Base-by-base conservation (phyloP, 345 rosid species). In the Hibiscus trionum region DNA sequence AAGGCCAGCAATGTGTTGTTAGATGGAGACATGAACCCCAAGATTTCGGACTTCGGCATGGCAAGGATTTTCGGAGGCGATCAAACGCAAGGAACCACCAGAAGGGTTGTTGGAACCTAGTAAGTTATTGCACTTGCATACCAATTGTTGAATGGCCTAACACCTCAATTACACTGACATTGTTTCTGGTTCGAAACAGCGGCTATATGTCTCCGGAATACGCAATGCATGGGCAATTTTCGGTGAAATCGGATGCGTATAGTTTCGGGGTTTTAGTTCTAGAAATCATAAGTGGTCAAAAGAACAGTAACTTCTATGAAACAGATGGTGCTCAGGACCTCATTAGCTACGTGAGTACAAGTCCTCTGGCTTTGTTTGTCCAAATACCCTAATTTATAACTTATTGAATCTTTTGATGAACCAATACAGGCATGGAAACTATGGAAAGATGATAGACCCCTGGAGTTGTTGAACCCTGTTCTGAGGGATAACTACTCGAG, bases 21-120 rank as follows among this genome's bases (percentile, higher is more conserved):
- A 15, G 91, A 88, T 72, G 84, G 15, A 4, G 86, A 83, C 2
- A 80, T 88, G 91, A 83, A 69, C 33, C 80, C 91, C 5, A 88
- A 87, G 75, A 85, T 88, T 24, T 87, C 92, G 7, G 94, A 91
- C 63, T 91, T 91, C 71, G 91, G 94, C 37, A 80, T 82, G 79
- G 89, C 90, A 3, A 84, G 80, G 68, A 87, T 86, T 44, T 83
- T 88, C 15, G 80, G 80, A 11, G 78, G 72, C 5, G 75, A 83
- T 61, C 83, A 80, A 73, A 75, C 76, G 26, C 69, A 66, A 42
- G 79, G 72, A 55, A 86, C 78, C n/a, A 88, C 96, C 1, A 75
- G 68, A 49, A 75, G 77, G 59, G 78, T 90, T 2, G 89, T 86
- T 2, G 90, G 93, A 4, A 89, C 96, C 61, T 82, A 47, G 97